Base-by-base conservation (phyloP, 805 yeast genomes). In the Yamadazyma sp. region DNA sequence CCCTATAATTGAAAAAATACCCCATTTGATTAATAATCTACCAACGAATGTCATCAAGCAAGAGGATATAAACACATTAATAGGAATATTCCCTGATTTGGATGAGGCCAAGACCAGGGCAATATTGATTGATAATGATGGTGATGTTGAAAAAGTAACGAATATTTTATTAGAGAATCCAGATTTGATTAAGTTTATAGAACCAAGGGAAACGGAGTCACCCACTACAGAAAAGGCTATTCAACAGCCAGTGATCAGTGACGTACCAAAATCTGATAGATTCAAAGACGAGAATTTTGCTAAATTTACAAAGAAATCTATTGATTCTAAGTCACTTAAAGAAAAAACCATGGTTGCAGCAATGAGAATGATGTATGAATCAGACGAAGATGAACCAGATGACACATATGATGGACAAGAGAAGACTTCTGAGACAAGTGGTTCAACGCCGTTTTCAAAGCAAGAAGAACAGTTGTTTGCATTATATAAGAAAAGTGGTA, bases 341-440 rank as follows among this genome's bases (percentile, higher is more conserved):
- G 74, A 80, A 49, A 73, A 65, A 44, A 78, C 85, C 0, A 54
- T 83, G 27, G 60, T 71, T 0, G 71, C 77, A 15, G 88, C 89
- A 1, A 56, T 84, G 43, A 62, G 77, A 27, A 54, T 83, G 42
- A 60, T 85, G 42, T 82, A 83, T 45, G 82, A 82, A 28, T 70
- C 78, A 6, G 91, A 86, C 49, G 95, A 86, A 44, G 95, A 86
- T 55, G 95, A 86, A 48, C 79, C 82, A 3, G 96, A 86, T 52
- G 95, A 85, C 45, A 80, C 89, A 0, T 62, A 52, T 50, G 78
- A 72, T 38, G 86, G 78, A 27, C 72, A 71, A 36, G 27, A 23
- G 5, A 13, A 11, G 4, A 18, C 48, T 5, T 12, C 5, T 10
- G 12, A 26, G 9, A 11, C 33, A 10, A n/a, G 26, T 7, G 26